Evolutionary conservation across 352 stramenopile genomes (phyloP).

Genomic region (Pythium vanterpoolii): DNA sequence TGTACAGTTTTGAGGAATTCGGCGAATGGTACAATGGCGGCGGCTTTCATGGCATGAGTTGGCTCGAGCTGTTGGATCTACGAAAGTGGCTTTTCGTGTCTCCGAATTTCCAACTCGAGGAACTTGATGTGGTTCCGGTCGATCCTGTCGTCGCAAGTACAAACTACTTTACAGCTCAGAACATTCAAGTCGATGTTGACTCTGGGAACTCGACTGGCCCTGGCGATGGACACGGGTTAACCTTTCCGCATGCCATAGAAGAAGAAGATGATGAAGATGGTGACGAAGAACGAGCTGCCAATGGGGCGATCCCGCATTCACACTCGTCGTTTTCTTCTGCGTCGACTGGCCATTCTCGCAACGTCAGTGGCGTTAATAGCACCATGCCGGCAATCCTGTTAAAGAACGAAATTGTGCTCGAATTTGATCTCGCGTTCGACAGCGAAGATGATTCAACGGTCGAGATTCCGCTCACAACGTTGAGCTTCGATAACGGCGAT

Average conservation of each 20-base stretch:
- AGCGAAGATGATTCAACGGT: conserved; percentile 54
- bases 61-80: conserved; percentile 82
- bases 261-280: conserved; percentile 62
- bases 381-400: conserved; percentile 67
- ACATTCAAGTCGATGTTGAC: conserved; percentile 78
- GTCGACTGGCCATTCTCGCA: conserved; percentile 46
- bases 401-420: conserved; percentile 82
- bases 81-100: conserved; percentile 84
- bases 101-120: conserved; percentile 56
- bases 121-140: conserved; percentile 63
- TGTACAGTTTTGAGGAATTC: conserved; percentile 85
- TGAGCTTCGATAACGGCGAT: conserved; percentile 83
- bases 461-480: conserved; percentile 58
- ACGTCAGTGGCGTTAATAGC: conserved; percentile 50
- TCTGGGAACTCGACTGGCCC: conserved; percentile 29
- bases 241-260: conserved; percentile 57
- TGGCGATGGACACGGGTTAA: background rate
- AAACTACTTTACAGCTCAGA: conserved; percentile 85
- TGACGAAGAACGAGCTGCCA: conserved; percentile 11
- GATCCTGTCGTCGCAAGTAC: conserved; percentile 69
- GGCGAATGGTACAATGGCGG: conserved; percentile 83
- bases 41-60: conserved; percentile 76
- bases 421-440: conserved; percentile 80
- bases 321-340: conserved; percentile 56
- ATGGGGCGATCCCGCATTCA: conserved; percentile 21